A percentile compares a stretch with the other conserved stretches of the same genome.
Evolutionary conservation across 1,284 basidiomycete species (phyloP).

Genomic region (Ustilago shanxiensis): DNA sequence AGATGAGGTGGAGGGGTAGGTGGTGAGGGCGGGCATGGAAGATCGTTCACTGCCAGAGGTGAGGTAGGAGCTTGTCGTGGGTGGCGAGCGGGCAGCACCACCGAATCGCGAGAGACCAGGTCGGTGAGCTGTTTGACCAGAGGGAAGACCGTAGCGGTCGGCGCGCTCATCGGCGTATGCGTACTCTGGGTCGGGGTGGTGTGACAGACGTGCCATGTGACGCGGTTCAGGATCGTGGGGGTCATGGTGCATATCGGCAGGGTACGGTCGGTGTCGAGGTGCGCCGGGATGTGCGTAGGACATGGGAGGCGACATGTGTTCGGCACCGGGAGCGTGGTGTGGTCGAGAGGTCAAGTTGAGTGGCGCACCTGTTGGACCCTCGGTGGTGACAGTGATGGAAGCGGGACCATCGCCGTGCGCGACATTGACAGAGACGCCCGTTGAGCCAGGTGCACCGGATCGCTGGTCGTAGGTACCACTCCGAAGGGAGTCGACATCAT

Average conservation of each 20-base stretch:
- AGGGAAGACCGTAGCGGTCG: conserved; percentile 28
- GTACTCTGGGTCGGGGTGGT: conserved; percentile 22
- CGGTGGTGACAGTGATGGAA: conserved; percentile 30
- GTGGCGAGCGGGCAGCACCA: conserved; percentile 23
- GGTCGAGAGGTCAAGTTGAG: conserved; percentile 23
- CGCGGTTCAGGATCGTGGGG: conserved; percentile 23
- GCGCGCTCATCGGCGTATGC: conserved; percentile 24
- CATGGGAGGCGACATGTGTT: conserved; percentile 27
- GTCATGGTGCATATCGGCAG: conserved; percentile 25
- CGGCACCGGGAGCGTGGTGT: conserved; percentile 8
- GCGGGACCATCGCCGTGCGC: conserved; percentile 39
- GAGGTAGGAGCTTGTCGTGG: conserved; percentile 24
- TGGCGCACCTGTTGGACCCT: conserved; percentile 13
- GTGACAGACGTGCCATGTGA: conserved; percentile 25
- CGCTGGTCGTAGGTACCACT: conserved; percentile 19
- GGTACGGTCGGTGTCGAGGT: conserved; percentile 31
- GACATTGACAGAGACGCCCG: conserved; percentile 26
- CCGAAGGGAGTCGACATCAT: conserved; percentile 16
- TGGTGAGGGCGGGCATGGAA: conserved; percentile 27
- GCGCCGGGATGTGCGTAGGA: conserved; percentile 16
- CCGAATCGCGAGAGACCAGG: conserved; percentile 23
- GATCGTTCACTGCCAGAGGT: conserved; percentile 41
- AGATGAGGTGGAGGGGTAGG: conserved; percentile 28
- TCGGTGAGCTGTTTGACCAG: conserved; percentile 20
- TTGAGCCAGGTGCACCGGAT: conserved; percentile 7